phyloP scores from a whole-genome alignment of 164 flowering plant species.

The Santalum album region DNA sequence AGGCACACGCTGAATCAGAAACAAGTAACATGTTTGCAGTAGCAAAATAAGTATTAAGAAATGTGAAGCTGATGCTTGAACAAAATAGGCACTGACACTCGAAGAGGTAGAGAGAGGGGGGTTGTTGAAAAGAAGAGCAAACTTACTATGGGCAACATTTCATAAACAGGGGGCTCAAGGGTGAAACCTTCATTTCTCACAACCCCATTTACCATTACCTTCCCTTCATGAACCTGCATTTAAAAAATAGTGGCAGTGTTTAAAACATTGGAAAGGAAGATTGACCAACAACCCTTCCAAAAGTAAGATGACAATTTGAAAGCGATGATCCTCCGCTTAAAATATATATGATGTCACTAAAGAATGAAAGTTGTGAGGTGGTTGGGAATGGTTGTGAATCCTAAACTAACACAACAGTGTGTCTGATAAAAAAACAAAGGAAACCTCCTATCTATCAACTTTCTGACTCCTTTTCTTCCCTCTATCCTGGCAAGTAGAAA shows the following conservation, averaged over 20 bases:
- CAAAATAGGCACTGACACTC: no score
- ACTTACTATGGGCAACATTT: conserved; percentile 70
- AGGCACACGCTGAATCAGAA: conserved; percentile 62
- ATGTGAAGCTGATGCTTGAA: no score
- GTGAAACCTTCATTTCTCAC: conserved; percentile 61
- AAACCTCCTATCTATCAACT: no score
- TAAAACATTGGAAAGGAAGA: not conserved
- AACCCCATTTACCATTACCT: conserved; percentile 79
- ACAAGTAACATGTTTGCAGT: not conserved
- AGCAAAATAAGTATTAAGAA: no score
- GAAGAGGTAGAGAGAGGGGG: not conserved
- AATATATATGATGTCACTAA: no score
- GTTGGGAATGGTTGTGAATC: no score
- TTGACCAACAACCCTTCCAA: not conserved
- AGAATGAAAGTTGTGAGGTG: no score
- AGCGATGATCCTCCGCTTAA: no score
- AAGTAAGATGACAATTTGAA: not conserved
- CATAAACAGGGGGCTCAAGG: conserved; percentile 72
- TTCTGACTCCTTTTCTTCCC: no score
- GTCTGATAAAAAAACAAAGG: no score
- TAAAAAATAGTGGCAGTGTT: not conserved
- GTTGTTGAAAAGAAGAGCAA: not conserved
- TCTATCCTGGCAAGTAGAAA: no score
- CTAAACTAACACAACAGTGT: no score
- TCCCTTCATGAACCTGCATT: conserved; percentile 82